Evolutionary conservation across 2,329 filamentous ascomycete species (phyloP).

Genomic region (Apiospora arundinis): DNA sequence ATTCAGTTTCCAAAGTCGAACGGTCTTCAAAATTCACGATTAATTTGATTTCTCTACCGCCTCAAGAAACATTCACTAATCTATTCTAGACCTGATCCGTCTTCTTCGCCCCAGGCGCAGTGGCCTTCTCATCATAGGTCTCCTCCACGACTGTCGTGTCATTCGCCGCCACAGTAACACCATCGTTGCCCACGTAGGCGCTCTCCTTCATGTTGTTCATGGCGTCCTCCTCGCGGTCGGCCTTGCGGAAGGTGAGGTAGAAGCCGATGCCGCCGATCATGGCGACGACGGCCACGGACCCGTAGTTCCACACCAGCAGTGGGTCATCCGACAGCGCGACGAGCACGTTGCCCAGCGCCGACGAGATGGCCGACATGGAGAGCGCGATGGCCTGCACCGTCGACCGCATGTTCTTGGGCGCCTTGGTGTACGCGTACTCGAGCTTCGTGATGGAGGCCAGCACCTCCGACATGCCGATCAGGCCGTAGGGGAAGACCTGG

Average conservation of each 20-base stretch:
- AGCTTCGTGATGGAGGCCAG: slow-evolving; percentile 64
- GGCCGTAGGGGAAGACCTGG: slow-evolving; percentile 55
- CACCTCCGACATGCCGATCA: slow-evolving; percentile 61
- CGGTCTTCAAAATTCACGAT: background rate
- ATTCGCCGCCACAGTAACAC: too few species aligned
- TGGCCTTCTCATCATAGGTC: background rate
- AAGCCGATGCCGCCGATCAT: slow-evolving; percentile 68
- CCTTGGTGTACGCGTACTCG: slow-evolving; percentile 72
- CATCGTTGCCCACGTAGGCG: background rate
- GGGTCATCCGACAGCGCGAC: slow-evolving; percentile 51
- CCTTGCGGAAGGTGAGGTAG: slow-evolving; percentile 69
- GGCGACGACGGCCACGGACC: slow-evolving; percentile 65
- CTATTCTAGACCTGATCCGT: background rate
- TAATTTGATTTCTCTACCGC: background rate
- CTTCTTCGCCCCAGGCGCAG: background rate
- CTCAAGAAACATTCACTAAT: rapidly evolving
- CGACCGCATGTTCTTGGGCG: slow-evolving; percentile 68
- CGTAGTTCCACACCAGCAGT: slow-evolving; percentile 65
- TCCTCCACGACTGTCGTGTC: background rate
- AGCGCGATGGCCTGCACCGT: slow-evolving; percentile 63
- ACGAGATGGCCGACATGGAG: slow-evolving; percentile 63
- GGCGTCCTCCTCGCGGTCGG: slow-evolving; percentile 72
- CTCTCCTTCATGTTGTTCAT: slow-evolving; percentile 55
- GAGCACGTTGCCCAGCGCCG: slow-evolving; percentile 54
- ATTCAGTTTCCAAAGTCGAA: too few species aligned